These are phyloP conservation scores for Agapanthus africanus DNA, from an alignment of 106 monocot species.

Conservation along the genomic window DNA sequence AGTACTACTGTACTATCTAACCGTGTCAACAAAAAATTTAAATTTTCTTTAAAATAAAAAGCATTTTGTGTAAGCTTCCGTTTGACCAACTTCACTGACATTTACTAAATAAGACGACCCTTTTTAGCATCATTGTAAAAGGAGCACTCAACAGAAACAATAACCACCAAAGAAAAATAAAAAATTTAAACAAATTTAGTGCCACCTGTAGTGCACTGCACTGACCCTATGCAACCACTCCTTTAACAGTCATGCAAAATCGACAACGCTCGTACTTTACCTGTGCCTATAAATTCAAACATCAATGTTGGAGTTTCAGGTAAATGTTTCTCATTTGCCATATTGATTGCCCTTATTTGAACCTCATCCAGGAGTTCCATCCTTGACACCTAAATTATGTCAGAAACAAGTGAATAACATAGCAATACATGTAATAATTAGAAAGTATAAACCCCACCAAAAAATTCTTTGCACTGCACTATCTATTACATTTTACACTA, in stretches of 20 bases:
- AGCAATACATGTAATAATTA: conserved; percentile 1
- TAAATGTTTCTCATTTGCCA: conserved; percentile 76
- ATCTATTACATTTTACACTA: background rate
- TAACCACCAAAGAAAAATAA: background rate
- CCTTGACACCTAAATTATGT: conserved; percentile 67
- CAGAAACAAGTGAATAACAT: conserved; percentile 3
- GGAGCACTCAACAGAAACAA: background rate
- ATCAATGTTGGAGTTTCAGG: conserved; percentile 95
- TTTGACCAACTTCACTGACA: background rate
- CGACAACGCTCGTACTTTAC: conserved; percentile 21
- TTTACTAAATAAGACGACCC: background rate
- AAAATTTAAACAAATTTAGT: background rate
- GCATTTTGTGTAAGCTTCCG: background rate
- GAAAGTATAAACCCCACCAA: background rate
- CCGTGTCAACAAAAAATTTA: background rate
- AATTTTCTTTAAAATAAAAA: background rate
- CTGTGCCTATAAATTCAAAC: conserved; percentile 98
- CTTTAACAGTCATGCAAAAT: background rate
- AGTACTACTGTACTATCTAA: background rate
- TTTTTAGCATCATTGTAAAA: background rate
- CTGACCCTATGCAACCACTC: background rate
- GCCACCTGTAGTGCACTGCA: background rate
- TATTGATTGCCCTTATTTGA: conserved; percentile 83
- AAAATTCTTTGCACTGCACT: background rate
- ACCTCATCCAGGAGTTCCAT: conserved; percentile 94